Conservation (phyloP, 1,284 basidiomycete genomes). For the Stereum hirsutum region DNA sequence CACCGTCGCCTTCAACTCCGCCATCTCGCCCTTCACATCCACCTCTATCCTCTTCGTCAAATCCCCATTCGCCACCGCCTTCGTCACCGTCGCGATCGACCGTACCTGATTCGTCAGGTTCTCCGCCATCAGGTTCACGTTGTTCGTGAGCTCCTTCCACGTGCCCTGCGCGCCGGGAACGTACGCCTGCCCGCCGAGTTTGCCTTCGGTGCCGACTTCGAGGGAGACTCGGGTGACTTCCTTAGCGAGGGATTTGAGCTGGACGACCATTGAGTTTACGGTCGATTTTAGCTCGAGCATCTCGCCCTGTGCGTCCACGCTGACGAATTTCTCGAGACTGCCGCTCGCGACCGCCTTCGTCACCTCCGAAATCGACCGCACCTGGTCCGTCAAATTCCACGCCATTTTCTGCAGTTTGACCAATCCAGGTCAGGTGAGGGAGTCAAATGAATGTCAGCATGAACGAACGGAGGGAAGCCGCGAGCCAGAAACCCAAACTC, state of each 20-base stretch:
- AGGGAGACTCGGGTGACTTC: slow-evolving; percentile 85
- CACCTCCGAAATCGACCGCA: slow-evolving; percentile 93
- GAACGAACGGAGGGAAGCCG: neutral
- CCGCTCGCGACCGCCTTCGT: slow-evolving; percentile 96
- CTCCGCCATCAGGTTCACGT: slow-evolving; percentile 86
- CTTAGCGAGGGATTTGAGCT: slow-evolving; percentile 75
- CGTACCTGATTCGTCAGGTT: slow-evolving; percentile 91
- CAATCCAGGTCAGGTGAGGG: slow-evolving; percentile 22
- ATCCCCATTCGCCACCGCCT: slow-evolving; percentile 86
- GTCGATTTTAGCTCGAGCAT: slow-evolving; percentile 92
- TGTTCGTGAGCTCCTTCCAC: slow-evolving; percentile 81
- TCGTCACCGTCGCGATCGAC: slow-evolving; percentile 79
- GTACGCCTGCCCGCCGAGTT: slow-evolving; percentile 88
- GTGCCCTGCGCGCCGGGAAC: slow-evolving; percentile 86
- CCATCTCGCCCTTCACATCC: slow-evolving; percentile 85
- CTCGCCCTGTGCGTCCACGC: slow-evolving; percentile 95
- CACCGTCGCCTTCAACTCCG: slow-evolving; percentile 81
- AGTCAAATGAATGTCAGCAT: neutral
- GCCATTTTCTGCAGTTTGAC: slow-evolving; percentile 62
- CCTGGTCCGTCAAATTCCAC: slow-evolving; percentile 91
- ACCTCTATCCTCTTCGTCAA: slow-evolving; percentile 87
- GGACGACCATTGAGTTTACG: slow-evolving; percentile 88
- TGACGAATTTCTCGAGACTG: slow-evolving; percentile 83
- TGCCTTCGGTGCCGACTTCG: slow-evolving; percentile 94
- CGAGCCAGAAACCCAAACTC: slow-evolving; percentile 19